Base-by-base conservation (phyloP, 1,284 basidiomycete species). In the Naganishia cerealis region DNA sequence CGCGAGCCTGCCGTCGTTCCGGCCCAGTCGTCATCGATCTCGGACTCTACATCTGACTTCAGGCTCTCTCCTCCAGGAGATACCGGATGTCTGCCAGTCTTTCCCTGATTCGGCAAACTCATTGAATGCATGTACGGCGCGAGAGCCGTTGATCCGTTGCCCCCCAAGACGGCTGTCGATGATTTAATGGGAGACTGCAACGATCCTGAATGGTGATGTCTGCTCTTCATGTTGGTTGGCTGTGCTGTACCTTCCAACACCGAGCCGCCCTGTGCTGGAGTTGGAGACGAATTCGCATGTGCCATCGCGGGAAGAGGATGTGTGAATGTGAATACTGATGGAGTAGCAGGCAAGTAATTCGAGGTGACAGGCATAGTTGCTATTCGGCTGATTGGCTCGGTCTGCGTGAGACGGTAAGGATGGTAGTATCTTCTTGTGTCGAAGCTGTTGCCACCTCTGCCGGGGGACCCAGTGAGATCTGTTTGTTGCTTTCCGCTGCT, bases 171-270 rank as follows among this genome's bases (percentile, higher is more conserved):
- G 48, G 42, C 33, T 26, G 43, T n/a, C 12, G 50, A 42, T 0
- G 8, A 38, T n/a, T 50, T 38, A 12, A 63, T 39, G n/a, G 50
- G 38, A 13, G 54, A 54, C n/a, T 63, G 38, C 38, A 63, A 24
- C 12, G 61, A 63, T 42, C 61, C 61, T 5, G 61, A 54, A 18
- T 63, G 61, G 9, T 63, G 38, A 38, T 63, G 61, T 53, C 29
- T 54, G 50, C 38, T n/a, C 3, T 38, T 3, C 21, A 26, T 40
- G 39, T 6, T 54, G 16, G 24, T n/a, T 26, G 12, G 16, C n/a
- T 7, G 29, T 13, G 43, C 15, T 16, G 57, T 42, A 3, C 26
- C 24, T 16, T 29, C 24, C 6, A 48, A 15, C 0, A 43, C 15
- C 16, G 26, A 12, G 2, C 46, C 8, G n/a, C 15, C 16, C n/a